phyloP scores from a whole-genome alignment of 73 alveolate genomes.

The Symbiodinium pilosum region DNA sequence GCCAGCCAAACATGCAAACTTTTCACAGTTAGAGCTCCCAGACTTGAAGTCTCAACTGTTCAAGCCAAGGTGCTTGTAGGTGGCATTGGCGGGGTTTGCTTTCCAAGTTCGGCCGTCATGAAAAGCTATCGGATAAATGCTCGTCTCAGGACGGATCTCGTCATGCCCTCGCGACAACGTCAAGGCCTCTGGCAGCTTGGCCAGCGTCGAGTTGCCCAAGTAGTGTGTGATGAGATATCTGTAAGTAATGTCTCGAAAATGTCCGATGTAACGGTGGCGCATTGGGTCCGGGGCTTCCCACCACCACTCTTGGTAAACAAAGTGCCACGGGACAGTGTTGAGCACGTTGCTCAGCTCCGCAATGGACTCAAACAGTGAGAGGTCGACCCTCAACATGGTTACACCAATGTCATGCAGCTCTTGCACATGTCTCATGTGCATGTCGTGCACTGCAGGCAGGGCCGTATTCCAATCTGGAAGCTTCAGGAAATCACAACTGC shows the following conservation, averaged over 20 bases:
- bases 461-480: slow-evolving; percentile 80
- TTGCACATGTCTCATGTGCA: slow-evolving; percentile 42
- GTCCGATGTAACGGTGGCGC: slow-evolving; percentile 81
- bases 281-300: slow-evolving; percentile 57
- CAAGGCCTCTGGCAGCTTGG: slow-evolving; percentile 27
- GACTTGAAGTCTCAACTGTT: too few species aligned
- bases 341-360: slow-evolving; percentile 69
- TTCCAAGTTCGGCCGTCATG: slow-evolving; percentile 89
- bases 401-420: slow-evolving; percentile 78
- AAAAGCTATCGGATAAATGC: slow-evolving; percentile 63
- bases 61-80: slow-evolving; percentile 38
- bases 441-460: slow-evolving; percentile 28
- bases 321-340: slow-evolving; percentile 63
- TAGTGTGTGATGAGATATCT: slow-evolving; percentile 57
- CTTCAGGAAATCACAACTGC: slow-evolving; percentile 48
- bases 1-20: too few species aligned
- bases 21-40: too few species aligned
- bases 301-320: slow-evolving; percentile 85
- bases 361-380: slow-evolving; percentile 49
- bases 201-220: slow-evolving; percentile 69
- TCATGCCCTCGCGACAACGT: slow-evolving; percentile 72
- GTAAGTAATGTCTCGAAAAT: slow-evolving; percentile 77
- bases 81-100: slow-evolving; percentile 80
- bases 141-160: slow-evolving; percentile 59
- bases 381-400: slow-evolving; percentile 67